Evolutionary conservation across 2,329 filamentous ascomycete species (phyloP).

Genomic region (Pestalotiopsis sp.): DNA sequence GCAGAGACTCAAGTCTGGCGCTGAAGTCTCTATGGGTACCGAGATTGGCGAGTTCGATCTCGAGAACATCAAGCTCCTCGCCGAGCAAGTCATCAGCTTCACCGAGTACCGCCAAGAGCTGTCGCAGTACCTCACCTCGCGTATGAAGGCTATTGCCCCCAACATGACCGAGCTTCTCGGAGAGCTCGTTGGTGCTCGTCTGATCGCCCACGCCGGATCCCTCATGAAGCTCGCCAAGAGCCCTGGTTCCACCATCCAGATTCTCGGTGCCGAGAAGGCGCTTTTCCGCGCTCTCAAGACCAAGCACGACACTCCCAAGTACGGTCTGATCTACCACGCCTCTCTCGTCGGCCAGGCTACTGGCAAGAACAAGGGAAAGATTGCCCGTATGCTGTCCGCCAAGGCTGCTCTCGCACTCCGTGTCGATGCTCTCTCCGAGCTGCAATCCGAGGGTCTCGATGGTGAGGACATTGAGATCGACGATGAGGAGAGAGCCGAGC

Average conservation of each 20-base stretch:
- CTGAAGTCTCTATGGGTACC: slow-evolving; percentile 97
- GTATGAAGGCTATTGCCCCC: slow-evolving; percentile 96
- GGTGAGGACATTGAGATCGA: slow-evolving; percentile 62
- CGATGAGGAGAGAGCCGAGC: slow-evolving; percentile 84
- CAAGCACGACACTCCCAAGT: slow-evolving; percentile 98
- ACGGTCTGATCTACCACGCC: slow-evolving; percentile 91
- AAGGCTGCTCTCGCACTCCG: slow-evolving; percentile 93
- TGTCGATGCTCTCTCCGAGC: slow-evolving; percentile 85
- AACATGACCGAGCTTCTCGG: slow-evolving; percentile 94
- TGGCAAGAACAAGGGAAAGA: slow-evolving; percentile 99
- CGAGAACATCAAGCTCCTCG: slow-evolving; percentile 87
- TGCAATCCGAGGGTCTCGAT: slow-evolving; percentile 66
- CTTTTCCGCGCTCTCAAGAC: slow-evolving; percentile 98
- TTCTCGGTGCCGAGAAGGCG: slow-evolving; percentile 97
- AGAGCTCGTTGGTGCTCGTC: slow-evolving; percentile 88
- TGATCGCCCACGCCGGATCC: slow-evolving; percentile 94
- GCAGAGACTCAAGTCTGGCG: slow-evolving; percentile 85
- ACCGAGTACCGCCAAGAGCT: slow-evolving; percentile 89
- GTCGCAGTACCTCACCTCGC: slow-evolving; percentile 83
- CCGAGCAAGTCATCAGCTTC: slow-evolving; percentile 91
- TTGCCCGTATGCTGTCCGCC: slow-evolving; percentile 91
- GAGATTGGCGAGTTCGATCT: slow-evolving; percentile 94
- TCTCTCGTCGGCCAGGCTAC: slow-evolving; percentile 95
- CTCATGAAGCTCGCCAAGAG: slow-evolving; percentile 94
- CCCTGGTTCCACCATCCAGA: slow-evolving; percentile 94